A percentile compares a stretch with the other conserved stretches of the same genome.
Conservation (phyloP, 2,329 filamentous ascomycete species). For the Pseudogymnoascus sp. region DNA sequence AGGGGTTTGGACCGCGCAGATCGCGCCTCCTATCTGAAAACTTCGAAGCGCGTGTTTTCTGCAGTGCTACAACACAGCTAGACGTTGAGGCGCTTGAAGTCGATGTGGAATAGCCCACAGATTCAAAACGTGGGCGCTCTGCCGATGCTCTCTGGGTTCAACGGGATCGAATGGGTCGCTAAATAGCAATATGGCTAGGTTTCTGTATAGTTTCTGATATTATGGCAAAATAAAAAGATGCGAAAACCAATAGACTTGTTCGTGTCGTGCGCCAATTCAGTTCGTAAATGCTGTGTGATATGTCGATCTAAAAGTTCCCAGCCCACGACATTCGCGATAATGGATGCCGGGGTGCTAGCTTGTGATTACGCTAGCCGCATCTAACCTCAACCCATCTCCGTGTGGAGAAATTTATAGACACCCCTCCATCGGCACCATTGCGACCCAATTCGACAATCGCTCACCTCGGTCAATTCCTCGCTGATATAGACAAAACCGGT, state of each 20-base stretch:
- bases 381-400: neutral
- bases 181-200: neutral
- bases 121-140: neutral
- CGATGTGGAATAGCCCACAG: neutral
- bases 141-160: neutral
- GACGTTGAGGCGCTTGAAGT: neutral
- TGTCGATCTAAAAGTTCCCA: conserved; percentile 9
- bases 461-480: neutral
- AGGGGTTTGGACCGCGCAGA: conserved; percentile 3
- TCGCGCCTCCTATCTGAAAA: conserved; percentile 14
- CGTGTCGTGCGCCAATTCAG: conserved; percentile 6
- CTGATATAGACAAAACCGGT: neutral
- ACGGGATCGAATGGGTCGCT: neutral
- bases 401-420: conserved; percentile 6
- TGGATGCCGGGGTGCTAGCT: conserved; percentile 1
- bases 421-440: neutral
- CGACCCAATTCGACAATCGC: neutral
- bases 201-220: neutral
- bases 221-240: neutral
- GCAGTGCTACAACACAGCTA: neutral
- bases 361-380: conserved; percentile 4
- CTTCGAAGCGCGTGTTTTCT: neutral
- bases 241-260: neutral
- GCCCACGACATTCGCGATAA: conserved; percentile 9
- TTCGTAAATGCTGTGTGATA: conserved; percentile 1